Conservation (phyloP, 257 asterid species). For the Salvia miltiorrhiza region DNA sequence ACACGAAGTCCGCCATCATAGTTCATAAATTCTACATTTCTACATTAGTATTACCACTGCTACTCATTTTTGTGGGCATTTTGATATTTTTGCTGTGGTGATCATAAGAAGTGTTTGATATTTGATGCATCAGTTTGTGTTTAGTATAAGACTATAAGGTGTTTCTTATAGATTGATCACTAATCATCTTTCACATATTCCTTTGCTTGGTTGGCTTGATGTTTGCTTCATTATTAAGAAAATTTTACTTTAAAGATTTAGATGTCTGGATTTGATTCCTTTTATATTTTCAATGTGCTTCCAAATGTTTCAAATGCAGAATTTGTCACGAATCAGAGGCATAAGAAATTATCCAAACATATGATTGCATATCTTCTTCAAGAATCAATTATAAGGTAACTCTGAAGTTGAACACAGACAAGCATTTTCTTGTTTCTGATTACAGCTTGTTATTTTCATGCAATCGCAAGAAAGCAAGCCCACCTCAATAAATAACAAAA, state of each 20-base stretch:
- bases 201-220: too few relatives aligned
- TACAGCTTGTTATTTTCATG: constrained; percentile 1
- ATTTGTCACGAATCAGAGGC: too few relatives aligned
- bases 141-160: too few relatives aligned
- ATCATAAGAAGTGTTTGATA: neutral
- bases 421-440: neutral
- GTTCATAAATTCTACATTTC: neutral
- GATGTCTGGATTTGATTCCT: too few relatives aligned
- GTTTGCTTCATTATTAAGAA: too few relatives aligned
- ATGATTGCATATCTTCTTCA: neutral
- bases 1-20: too few relatives aligned
- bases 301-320: too few relatives aligned
- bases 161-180: too few relatives aligned
- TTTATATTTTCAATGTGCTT: too few relatives aligned
- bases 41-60: neutral
- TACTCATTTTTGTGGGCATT: neutral
- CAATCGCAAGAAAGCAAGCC: neutral
- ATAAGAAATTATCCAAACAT: neutral
- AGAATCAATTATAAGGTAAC: neutral
- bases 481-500: neutral
- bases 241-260: too few relatives aligned
- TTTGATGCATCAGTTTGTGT: neutral
- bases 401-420: neutral
- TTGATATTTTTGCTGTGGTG: neutral
- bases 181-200: too few relatives aligned